Conservation (phyloP, 31 red algal species). For the Odonthalia washingtoniensis region DNA sequence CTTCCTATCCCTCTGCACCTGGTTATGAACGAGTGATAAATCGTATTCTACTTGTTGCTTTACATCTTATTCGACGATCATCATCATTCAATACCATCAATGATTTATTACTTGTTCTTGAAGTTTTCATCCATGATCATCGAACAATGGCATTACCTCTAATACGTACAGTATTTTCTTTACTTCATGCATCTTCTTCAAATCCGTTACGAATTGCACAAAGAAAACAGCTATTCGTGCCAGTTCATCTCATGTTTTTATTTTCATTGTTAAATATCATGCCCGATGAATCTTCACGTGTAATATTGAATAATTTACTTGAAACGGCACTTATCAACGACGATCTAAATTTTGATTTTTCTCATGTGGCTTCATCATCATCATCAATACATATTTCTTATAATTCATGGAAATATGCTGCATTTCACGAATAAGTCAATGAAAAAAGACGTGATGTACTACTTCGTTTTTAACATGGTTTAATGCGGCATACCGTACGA, state of each 20-base stretch:
- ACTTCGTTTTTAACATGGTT: slow-evolving; percentile 28
- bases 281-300: neutral
- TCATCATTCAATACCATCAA: neutral
- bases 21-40: too few relatives aligned
- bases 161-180: neutral
- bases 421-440: slow-evolving; percentile 13
- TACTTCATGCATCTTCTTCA: neutral
- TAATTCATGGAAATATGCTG: too few relatives aligned
- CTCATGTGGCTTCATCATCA: slow-evolving; percentile 41
- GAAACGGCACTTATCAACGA: neutral
- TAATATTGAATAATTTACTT: slow-evolving; percentile 36
- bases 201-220: neutral
- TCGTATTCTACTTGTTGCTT: neutral
- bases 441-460: slow-evolving; percentile 29
- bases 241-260: neutral
- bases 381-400: slow-evolving; percentile 34
- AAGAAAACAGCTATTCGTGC: neutral
- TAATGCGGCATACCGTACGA: slow-evolving; percentile 21
- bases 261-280: neutral
- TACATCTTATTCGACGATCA: neutral
- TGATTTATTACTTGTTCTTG: neutral
- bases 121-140: neutral
- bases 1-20: too few relatives aligned
- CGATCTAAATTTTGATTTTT: slow-evolving; percentile 40
- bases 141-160: neutral